Base-by-base conservation (phyloP, 371 early-diverging fungal genomes). In the Rhizopus microsporus region DNA sequence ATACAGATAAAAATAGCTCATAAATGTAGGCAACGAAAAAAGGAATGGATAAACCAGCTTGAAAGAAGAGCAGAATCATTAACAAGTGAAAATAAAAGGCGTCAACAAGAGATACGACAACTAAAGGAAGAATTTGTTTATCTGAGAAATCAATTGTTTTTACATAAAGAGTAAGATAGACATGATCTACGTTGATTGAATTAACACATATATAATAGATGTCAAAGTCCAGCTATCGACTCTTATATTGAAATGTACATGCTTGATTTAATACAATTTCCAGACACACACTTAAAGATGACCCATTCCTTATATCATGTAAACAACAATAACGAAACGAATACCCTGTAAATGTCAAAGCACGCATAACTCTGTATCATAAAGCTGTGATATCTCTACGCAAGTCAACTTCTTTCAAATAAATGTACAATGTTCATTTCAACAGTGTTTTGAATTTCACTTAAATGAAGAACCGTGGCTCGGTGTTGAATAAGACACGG, bases 1-100 rank as follows among this genome's bases (percentile, higher is more conserved):
- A 44, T 12, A 1, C 8, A 15, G 23, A 32, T 16, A 23, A 6
- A 43, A 13, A 10, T 37, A 60, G 56, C 56, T 31, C 54, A 10
- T 5, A 60, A 60, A 37, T 60, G 61, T 31, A 60, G 61, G 37
- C 61, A 60, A 23, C 8, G 50, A n/a, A 55, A 60, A 31, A 60
- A 60, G 16, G 29, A 60, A 55, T 60, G 61, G 61, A 15, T 60
- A n/a, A 55, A 55, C 10, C 31, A 55, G 23, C 7, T 60, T 10
- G 44, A 48, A n/a, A 40, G 43, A 23, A 55, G 43, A n/a, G 40
- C 50, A 6, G 55, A 60, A 16, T 48, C 35, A 55, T 16, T 60
- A 17, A 23, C 61, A 8, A 47, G n/a, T 6, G 55, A 60, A 50
- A 60, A 60, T 10, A 44, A 48, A 13, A 17, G 54, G 15, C 56